Evolutionary conservation across 2,329 filamentous ascomycete species (phyloP).

Genomic region (Neoascochyta sp.): DNA sequence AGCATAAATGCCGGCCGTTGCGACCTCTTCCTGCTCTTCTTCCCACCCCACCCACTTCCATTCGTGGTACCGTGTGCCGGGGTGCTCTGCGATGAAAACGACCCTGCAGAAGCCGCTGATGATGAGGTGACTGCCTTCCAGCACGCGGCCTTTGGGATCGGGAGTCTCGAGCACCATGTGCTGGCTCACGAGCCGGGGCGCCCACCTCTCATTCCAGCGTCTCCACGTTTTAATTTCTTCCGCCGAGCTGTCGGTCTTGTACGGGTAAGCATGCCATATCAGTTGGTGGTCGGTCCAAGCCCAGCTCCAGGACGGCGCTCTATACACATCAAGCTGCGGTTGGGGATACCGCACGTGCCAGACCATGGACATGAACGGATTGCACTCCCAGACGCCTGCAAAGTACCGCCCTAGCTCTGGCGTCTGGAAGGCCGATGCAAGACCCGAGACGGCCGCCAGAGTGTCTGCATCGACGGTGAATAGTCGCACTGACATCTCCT

Average conservation of each 20-base stretch:
- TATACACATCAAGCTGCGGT: not conserved
- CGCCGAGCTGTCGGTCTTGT: no score
- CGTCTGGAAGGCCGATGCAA: conserved; percentile 2
- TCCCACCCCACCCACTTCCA: no score
- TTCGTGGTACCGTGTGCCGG: no score
- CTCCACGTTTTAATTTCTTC: not conserved
- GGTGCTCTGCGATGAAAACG: not conserved
- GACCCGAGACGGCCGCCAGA: conserved; percentile 5
- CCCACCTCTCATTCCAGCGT: no score
- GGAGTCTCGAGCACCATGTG: not conserved
- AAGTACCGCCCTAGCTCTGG: conserved; percentile 6
- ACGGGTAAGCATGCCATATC: no score
- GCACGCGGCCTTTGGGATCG: not conserved
- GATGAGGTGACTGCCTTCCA: not conserved
- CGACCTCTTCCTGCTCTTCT: no score
- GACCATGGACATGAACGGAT: conserved; percentile 8
- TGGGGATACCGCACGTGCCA: conserved; percentile 1
- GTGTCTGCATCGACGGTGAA: conserved; percentile 3
- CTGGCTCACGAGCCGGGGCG: not conserved
- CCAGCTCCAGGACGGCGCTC: conserved; percentile 7
- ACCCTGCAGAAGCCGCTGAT: not conserved
- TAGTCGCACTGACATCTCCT: conserved; percentile 4
- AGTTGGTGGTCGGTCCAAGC: conserved; percentile 2
- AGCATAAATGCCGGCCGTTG: no score
- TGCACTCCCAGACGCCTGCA: conserved; percentile 6